Conservation (phyloP, 2,329 filamentous ascomycete genomes). For the Xylariales sp. region DNA sequence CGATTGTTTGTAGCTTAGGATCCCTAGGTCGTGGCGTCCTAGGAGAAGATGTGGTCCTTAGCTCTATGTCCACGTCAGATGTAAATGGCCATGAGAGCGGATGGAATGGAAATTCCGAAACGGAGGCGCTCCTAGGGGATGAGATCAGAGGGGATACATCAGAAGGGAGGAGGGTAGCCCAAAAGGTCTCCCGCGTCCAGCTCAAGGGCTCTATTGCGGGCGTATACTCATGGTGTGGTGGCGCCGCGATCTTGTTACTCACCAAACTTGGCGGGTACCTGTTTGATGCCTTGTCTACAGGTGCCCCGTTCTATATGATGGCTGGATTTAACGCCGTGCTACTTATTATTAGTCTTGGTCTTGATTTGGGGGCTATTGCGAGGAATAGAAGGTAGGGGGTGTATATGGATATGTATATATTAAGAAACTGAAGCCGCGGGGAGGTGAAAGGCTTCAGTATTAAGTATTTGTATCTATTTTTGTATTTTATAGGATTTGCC, state of each 20-base stretch:
- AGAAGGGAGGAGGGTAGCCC: neutral
- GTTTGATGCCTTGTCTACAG: conserved; percentile 80
- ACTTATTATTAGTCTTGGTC: conserved; percentile 65
- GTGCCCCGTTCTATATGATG: conserved; percentile 95
- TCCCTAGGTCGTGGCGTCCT: conserved; percentile 85
- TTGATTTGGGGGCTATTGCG: conserved; percentile 56
- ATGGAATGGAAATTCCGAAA: conserved; percentile 40
- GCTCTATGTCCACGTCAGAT: neutral
- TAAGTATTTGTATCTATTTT: neutral
- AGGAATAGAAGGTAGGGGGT: conserved; percentile 7
- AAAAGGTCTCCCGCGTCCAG: conserved; percentile 60
- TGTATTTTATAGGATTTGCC: neutral
- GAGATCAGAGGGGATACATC: conserved; percentile 39
- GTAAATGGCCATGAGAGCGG: conserved; percentile 3
- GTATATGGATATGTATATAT: neutral
- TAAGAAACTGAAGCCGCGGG: too few species aligned
- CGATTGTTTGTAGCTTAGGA: conserved; percentile 95
- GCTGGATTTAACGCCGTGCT: conserved; percentile 84
- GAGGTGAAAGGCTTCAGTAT: too few species aligned
- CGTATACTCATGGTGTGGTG: conserved; percentile 91
- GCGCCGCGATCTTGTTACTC: conserved; percentile 87
- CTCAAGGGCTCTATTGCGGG: conserved; percentile 96
- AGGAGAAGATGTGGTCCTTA: conserved; percentile 55
- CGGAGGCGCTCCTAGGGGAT: conserved; percentile 51
- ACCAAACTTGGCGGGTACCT: conserved; percentile 90